These are phyloP conservation scores for Oryza meridionalis DNA, from an alignment of 176 grass and related monocot genomes.

Conservation along the genomic window DNA sequence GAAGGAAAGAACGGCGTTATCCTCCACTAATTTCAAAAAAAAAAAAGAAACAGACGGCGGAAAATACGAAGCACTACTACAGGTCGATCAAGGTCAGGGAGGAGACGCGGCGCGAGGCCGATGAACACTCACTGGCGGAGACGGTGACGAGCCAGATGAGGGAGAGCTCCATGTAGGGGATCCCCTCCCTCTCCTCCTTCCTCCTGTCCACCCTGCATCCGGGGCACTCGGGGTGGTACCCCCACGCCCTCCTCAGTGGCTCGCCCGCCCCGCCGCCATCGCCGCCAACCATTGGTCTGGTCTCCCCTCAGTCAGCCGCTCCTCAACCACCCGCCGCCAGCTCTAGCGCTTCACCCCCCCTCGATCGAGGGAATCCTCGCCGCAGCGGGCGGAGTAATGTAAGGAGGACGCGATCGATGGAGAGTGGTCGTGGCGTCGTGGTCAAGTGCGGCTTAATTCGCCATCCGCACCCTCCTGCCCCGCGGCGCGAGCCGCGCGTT, in stretches of 20 bases:
- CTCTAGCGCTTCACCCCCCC: too few species aligned
- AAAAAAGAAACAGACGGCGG: neutral
- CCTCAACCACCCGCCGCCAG: too few species aligned
- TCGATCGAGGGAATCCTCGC: too few species aligned
- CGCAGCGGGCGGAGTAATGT: too few species aligned
- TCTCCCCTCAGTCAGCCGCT: too few species aligned
- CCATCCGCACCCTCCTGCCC: too few species aligned
- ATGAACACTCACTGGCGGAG: constrained; percentile 47
- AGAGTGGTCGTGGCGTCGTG: too few species aligned
- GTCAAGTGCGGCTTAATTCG: too few species aligned
- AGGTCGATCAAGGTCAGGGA: neutral
- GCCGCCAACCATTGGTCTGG: constrained; percentile 10
- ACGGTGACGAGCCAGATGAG: constrained; percentile 60
- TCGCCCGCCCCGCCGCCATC: neutral
- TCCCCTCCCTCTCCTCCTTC: constrained; percentile 42
- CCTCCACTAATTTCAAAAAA: too few species aligned
- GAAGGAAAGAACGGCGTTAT: too few species aligned
- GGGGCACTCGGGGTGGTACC: constrained; percentile 44
- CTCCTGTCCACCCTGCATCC: constrained; percentile 51
- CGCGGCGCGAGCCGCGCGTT: too few species aligned
- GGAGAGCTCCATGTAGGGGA: constrained; percentile 51
- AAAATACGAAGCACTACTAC: neutral
- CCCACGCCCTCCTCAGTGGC: constrained; percentile 35
- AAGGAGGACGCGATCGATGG: too few species aligned
- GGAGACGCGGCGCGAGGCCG: neutral